Base-by-base conservation (phyloP, 306 rosid species). In the Begonia masoniana region DNA sequence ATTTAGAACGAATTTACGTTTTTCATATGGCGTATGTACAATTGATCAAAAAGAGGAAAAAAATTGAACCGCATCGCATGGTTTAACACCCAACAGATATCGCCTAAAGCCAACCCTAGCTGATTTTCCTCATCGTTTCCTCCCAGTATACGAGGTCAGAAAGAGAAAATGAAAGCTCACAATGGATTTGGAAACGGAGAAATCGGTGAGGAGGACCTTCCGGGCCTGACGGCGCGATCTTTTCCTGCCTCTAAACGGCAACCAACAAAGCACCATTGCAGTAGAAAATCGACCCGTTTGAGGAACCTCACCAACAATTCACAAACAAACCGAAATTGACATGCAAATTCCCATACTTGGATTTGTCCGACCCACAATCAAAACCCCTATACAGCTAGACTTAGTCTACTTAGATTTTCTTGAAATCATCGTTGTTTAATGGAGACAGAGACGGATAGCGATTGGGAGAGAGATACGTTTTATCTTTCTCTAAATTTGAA, bases 261-360 rank as follows among this genome's bases (percentile, higher is more conserved):
- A 46, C 72, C 77, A 43, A 87, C 71, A 84, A 92, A 86, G 59
- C 99, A 92, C 81, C 99, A 92, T 92, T 39, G 71, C 81, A 49
- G 59, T 58, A 24, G 74, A n/a, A 53, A 58, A 92, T 50, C 26
- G 88, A 75, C 59, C 78, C 75, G 74, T n/a, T 70, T 71, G 51
- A 92, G 71, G 56, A 83, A 74, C n/a, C 87, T 76, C 19, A 81
- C 51, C 15, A 74, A 56, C 42, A 78, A 82, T 55, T 74, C 58
- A 63, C 74, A 62, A 26, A 64, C 47, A 55, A 71, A 67, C 63
- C 80, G 73, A 49, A 80, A 59, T 19, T 80, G 62, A 39, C 82
- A 76, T 55, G 68, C 71, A 69, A 42, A 64, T 31, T 63, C 52
- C 75, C 94, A 82, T 81, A 65, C 97, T 82, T 70, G 67, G 83